Percentiles rank a stretch among this genome's conserved stretches.
Conservation (phyloP, 306 rosid species). For the Cicer bijugum region DNA sequence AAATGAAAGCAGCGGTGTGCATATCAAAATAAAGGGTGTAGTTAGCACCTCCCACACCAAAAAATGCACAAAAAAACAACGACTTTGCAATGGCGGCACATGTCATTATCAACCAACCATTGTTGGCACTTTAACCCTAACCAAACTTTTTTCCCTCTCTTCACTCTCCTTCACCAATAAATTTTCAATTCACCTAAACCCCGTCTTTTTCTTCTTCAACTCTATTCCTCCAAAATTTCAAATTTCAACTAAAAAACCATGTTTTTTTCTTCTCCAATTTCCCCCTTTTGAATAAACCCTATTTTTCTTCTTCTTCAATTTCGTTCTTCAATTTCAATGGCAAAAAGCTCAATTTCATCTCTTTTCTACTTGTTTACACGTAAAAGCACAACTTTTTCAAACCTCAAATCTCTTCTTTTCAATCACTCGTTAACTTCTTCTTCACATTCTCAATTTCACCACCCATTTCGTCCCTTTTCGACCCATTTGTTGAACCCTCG, state of each 20-base stretch:
- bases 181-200: too few species aligned
- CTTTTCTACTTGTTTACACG: conserved; percentile 53
- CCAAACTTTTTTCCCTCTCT: neutral
- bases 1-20: too few species aligned
- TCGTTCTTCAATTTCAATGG: conserved; percentile 58
- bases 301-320: neutral
- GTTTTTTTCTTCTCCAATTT: too few species aligned
- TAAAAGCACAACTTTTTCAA: conserved; percentile 54
- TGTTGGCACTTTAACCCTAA: neutral
- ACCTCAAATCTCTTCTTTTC: conserved; percentile 48
- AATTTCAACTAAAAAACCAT: too few species aligned
- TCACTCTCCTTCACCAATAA: conserved; percentile 8
- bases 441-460: conserved; percentile 40
- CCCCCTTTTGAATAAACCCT: neutral
- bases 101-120: neutral
- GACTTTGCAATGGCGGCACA: neutral
- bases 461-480: conserved; percentile 45
- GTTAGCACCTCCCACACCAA: too few species aligned
- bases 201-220: too few species aligned
- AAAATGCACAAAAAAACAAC: too few species aligned
- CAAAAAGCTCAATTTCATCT: conserved; percentile 59
- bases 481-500: conserved; percentile 41
- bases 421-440: neutral
- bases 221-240: too few species aligned
- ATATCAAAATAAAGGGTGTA: too few species aligned